Conservation (phyloP, 2,329 filamentous ascomycete species). For the Acarospora socialis region DNA sequence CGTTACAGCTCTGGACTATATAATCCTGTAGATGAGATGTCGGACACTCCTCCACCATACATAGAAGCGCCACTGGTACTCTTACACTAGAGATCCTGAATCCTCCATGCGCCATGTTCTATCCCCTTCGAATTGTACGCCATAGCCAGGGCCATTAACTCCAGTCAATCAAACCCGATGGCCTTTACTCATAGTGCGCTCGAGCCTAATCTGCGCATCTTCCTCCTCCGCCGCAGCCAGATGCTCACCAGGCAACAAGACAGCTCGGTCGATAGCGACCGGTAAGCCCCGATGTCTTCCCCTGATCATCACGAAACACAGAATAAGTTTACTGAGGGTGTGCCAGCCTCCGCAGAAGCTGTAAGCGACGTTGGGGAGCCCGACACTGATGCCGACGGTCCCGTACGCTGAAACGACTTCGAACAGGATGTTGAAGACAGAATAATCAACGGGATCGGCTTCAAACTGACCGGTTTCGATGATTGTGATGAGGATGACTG, state of each 20-base stretch:
- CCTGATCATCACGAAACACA: slow-evolving; percentile 42
- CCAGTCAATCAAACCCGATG: too few relatives aligned
- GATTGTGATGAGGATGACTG: slow-evolving; percentile 44
- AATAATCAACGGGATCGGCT: slow-evolving; percentile 36
- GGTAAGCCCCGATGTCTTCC: slow-evolving; percentile 42
- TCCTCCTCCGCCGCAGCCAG: slow-evolving; percentile 12
- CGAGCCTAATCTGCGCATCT: slow-evolving; percentile 11
- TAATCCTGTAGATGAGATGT: too few relatives aligned
- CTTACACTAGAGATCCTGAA: too few relatives aligned
- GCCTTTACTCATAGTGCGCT: slow-evolving; percentile 5
- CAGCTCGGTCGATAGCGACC: slow-evolving; percentile 37
- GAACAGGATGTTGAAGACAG: slow-evolving; percentile 44
- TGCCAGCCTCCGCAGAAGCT: slow-evolving; percentile 36
- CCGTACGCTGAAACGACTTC: slow-evolving; percentile 28
- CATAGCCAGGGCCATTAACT: too few relatives aligned
- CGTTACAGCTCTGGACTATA: too few relatives aligned
- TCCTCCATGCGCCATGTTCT: too few relatives aligned
- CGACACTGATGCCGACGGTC: slow-evolving; percentile 33
- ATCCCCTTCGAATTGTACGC: too few relatives aligned
- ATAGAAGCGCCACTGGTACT: too few relatives aligned
- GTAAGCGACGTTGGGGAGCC: slow-evolving; percentile 30
- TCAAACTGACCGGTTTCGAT: slow-evolving; percentile 45
- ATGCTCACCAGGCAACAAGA: slow-evolving; percentile 12
- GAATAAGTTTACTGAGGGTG: slow-evolving; percentile 37
- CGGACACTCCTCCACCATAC: too few relatives aligned